phyloP scores from a whole-genome alignment of 1,284 basidiomycete genomes.

The Cryptococcus depauperatus region DNA sequence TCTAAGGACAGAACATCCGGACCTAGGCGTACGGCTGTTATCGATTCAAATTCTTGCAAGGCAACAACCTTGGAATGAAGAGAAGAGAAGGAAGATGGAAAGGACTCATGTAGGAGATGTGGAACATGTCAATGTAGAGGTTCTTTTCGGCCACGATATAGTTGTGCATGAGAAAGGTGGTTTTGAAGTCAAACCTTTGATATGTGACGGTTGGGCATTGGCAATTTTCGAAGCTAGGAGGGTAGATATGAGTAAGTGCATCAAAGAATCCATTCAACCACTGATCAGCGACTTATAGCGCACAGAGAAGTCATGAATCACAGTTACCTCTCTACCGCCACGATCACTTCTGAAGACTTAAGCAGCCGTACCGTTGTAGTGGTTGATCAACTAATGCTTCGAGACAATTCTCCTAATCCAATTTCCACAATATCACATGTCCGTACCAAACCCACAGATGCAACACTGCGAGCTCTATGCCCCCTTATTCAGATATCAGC shows the following conservation, averaged over 20 bases:
- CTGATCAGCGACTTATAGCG: conserved; percentile 2
- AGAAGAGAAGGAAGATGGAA: conserved; percentile 60
- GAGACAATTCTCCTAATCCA: conserved; percentile 51
- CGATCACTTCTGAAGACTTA: conserved; percentile 49
- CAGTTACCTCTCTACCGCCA: not conserved
- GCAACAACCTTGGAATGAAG: conserved; percentile 68
- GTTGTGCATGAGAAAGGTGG: conserved; percentile 6
- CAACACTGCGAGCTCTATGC: conserved; percentile 58
- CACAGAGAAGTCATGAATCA: not conserved
- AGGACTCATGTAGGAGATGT: conserved; percentile 55
- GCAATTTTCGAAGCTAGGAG: conserved; percentile 60
- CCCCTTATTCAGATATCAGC: conserved; percentile 59
- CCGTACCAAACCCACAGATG: conserved; percentile 56
- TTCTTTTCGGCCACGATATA: conserved; percentile 21
- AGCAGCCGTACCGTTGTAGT: conserved; percentile 25
- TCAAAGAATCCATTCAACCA: not conserved
- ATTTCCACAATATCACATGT: conserved; percentile 49
- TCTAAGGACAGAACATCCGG: conserved; percentile 49
- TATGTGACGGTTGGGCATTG: conserved; percentile 69
- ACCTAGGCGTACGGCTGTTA: conserved; percentile 59
- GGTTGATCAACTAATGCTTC: conserved; percentile 19
- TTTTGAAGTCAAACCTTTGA: conserved; percentile 31
- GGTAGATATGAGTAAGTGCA: conserved; percentile 52
- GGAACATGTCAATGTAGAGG: conserved; percentile 51
- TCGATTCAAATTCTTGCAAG: conserved; percentile 68